Conservation (phyloP, 2,329 filamentous ascomycete species). For the Claviceps capensis region DNA sequence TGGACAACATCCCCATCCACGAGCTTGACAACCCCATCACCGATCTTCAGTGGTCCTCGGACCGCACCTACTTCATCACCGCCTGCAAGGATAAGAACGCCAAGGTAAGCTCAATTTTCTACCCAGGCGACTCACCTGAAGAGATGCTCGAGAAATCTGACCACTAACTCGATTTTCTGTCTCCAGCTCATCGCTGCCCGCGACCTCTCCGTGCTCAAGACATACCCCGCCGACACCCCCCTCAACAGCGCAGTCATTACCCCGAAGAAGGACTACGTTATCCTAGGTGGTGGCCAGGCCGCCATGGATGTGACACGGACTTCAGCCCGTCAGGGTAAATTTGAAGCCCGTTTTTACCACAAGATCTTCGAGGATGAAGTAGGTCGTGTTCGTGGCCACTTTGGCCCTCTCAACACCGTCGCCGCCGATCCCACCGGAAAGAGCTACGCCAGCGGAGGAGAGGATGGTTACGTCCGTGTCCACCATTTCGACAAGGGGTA, state of each 20-base stretch:
- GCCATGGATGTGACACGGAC: constrained; percentile 98
- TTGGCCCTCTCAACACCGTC: constrained; percentile 93
- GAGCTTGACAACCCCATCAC: constrained; percentile 73
- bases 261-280: constrained; percentile 92
- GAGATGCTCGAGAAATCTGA: too few species aligned
- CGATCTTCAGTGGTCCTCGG: constrained; percentile 86
- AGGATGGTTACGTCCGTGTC: constrained; percentile 96
- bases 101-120: constrained; percentile 43
- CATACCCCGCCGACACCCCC: constrained; percentile 80
- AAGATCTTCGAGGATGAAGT: constrained; percentile 99
- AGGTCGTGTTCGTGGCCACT: constrained; percentile 90
- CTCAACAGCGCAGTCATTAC: constrained; percentile 94
- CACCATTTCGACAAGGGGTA: constrained; percentile 98
- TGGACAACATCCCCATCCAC: constrained; percentile 72
- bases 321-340: constrained; percentile 88
- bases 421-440: constrained; percentile 84
- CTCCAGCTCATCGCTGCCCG: constrained; percentile 63
- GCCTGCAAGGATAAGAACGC: constrained; percentile 96
- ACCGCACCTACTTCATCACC: constrained; percentile 97
- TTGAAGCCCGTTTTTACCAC: constrained; percentile 99
- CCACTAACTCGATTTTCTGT: neutral
- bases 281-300: constrained; percentile 93
- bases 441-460: constrained; percentile 87
- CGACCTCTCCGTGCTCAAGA: constrained; percentile 86
- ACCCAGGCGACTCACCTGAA: neutral